Base-by-base conservation (phyloP, 768 basidiomycete species). In the Kwoniella dendrophila region DNA sequence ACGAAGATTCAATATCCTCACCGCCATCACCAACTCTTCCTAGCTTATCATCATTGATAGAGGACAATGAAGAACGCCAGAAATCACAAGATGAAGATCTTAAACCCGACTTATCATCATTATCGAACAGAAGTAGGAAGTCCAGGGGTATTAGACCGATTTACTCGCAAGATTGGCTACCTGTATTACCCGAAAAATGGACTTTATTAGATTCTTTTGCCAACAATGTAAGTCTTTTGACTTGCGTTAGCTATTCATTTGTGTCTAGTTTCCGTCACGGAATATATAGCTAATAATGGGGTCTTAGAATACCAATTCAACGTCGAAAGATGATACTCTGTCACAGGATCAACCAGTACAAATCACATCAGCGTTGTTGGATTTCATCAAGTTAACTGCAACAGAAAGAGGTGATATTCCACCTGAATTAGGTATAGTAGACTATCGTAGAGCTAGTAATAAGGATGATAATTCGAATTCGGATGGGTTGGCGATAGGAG, bases 351-450 rank as follows among this genome's bases (percentile, higher is more conserved):
- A 43, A 18, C 58, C 63, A 20, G 47, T 24, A 24, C 63, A 51
- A 20, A 63, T 75, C 47, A 68, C 72, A 4, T 62, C 74, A 8
- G 61, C 61, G 5, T 54, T 63, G 29, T 59, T 75, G 40, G 68
- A 71, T 34, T 75, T 75, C 47, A 68, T 75, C 29, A 75, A 75
- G 56, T 53, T 65, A 16, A 75, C 68, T 24, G 66, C 67, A 16
- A 63, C 65, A 6, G 67, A 70, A 56, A 38, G 72, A 2, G 70
- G 61, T 20, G 68, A 69, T 66, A 69, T 75, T 29, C 69, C 70
- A 16, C 71, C 74, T 11, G 74, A 75, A 50, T 44, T 75, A 45
- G 74, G 74, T 11, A 60, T 75, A 20, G 74, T 75, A 11, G 51
- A 75, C 67, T 75, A 73, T 60, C 41, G 45, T 45, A 50, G 63